Percentiles rank a stretch among this genome's conserved stretches.
Conservation (phyloP, 2,329 filamentous ascomycete species). For the Westerdykella sp. region DNA sequence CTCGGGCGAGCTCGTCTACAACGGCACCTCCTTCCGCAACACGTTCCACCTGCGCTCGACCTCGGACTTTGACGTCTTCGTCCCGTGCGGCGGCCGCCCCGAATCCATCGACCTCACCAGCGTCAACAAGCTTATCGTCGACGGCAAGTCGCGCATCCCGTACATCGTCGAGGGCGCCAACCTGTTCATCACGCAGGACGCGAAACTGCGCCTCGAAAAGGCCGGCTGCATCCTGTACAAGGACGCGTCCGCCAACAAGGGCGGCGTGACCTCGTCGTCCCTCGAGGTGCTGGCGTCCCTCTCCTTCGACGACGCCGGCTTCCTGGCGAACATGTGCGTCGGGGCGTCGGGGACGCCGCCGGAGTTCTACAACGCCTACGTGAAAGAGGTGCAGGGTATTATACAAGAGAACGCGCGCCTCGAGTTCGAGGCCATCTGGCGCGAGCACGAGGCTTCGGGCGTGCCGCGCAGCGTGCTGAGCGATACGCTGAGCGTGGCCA, state of each 20-base stretch:
- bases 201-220: slow-evolving; percentile 88
- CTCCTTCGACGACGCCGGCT: slow-evolving; percentile 84
- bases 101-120: slow-evolving; percentile 92
- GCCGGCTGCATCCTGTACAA: slow-evolving; percentile 96
- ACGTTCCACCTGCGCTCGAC: slow-evolving; percentile 85
- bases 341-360: slow-evolving; percentile 69
- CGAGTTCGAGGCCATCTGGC: slow-evolving; percentile 98
- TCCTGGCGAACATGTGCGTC: slow-evolving; percentile 91
- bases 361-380: slow-evolving; percentile 88
- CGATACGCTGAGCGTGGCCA: slow-evolving; percentile 83
- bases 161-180: slow-evolving; percentile 98
- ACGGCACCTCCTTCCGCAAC: slow-evolving; percentile 94
- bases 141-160: slow-evolving; percentile 80
- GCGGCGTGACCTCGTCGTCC: slow-evolving; percentile 93
- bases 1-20: slow-evolving; percentile 76
- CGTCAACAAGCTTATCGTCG: slow-evolving; percentile 79
- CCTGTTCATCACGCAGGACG: slow-evolving; percentile 97
- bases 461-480: slow-evolving; percentile 78
- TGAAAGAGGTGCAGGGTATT: slow-evolving; percentile 81
- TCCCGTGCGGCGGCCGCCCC: slow-evolving; percentile 91
- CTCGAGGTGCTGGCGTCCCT: slow-evolving; percentile 91
- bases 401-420: slow-evolving; percentile 87
- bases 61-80: slow-evolving; percentile 75
- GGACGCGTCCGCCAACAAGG: slow-evolving; percentile 97
- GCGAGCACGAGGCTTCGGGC: slow-evolving; percentile 79